Percentiles rank a stretch among this genome's conserved stretches.
Conservation (phyloP, 2,329 filamentous ascomycete species). For the Ascochyta fabae region DNA sequence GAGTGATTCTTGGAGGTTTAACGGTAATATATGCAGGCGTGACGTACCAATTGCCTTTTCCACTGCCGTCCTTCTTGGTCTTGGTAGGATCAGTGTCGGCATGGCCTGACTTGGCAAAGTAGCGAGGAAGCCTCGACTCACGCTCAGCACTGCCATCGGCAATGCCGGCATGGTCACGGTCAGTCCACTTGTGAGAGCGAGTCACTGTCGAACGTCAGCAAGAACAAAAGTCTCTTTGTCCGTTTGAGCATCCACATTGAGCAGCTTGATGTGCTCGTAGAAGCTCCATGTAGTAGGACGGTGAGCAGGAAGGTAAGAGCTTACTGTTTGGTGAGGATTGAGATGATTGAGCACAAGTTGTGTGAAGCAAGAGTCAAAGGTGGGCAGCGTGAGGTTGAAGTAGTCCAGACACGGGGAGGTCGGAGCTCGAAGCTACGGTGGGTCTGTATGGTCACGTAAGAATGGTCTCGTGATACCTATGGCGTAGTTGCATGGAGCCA, state of each 20-base stretch:
- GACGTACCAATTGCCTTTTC: constrained; percentile 90
- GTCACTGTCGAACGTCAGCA: constrained; percentile 71
- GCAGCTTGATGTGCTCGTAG: not conserved
- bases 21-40: not conserved
- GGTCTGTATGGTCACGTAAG: constrained; percentile 33
- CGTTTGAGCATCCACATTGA: not conserved
- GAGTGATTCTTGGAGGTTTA: not conserved
- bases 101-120: constrained; percentile 88
- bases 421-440: constrained; percentile 34
- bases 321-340: constrained; percentile 39
- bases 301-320: constrained; percentile 16
- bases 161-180: constrained; percentile 84
- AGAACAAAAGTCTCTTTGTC: not conserved
- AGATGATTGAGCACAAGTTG: constrained; percentile 26
- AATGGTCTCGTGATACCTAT: constrained; percentile 41
- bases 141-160: constrained; percentile 74
- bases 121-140: constrained; percentile 82
- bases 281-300: constrained; percentile 13
- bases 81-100: constrained; percentile 85
- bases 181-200: constrained; percentile 94
- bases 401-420: constrained; percentile 37
- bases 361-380: constrained; percentile 20
- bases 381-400: constrained; percentile 32
- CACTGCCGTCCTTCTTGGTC: constrained; percentile 94
- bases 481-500: constrained; percentile 28